These are phyloP conservation scores for Beauveria scarabaeidicola DNA, from an alignment of 2,329 filamentous ascomycete genomes.

Conservation along the genomic window DNA sequence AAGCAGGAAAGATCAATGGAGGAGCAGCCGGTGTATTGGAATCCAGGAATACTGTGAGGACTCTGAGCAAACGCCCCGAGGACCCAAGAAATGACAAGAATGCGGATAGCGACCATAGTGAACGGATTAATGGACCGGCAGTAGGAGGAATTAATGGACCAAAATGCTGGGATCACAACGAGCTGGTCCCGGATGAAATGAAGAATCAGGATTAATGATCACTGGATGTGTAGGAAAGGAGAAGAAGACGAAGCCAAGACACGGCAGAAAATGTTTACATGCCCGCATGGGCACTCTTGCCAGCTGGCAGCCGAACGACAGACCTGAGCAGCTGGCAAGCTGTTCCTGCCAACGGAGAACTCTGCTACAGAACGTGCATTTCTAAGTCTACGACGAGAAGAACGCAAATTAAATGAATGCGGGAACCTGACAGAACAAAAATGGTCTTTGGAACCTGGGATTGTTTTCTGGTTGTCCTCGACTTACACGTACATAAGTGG, in stretches of 20 bases:
- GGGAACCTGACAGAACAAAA: background rate
- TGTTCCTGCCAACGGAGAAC: constrained; percentile 1
- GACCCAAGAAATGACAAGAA: constrained; percentile 10
- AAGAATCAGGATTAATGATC: constrained; percentile 6
- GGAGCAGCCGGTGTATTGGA: constrained; percentile 21
- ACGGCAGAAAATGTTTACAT: background rate
- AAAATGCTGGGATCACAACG: constrained; percentile 10
- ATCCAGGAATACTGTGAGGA: constrained; percentile 15
- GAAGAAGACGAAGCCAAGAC: constrained; percentile 2
- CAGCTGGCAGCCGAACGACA: constrained; percentile 8
- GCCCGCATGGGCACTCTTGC: background rate
- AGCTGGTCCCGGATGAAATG: constrained; percentile 9
- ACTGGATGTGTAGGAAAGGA: constrained; percentile 6
- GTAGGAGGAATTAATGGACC: constrained; percentile 9
- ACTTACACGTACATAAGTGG: background rate
- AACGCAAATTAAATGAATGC: background rate
- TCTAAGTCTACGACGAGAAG: background rate
- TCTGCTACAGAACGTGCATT: background rate
- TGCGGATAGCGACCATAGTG: constrained; percentile 11
- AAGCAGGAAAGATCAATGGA: constrained; percentile 21
- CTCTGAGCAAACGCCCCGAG: constrained; percentile 12
- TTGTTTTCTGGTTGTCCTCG: background rate
- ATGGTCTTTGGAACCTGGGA: background rate
- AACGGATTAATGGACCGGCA: constrained; percentile 4
- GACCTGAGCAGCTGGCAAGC: constrained; percentile 4